These are phyloP conservation scores for Podila clonocystis DNA, from an alignment of 192 early-diverging fungal species.

Conservation along the genomic window DNA sequence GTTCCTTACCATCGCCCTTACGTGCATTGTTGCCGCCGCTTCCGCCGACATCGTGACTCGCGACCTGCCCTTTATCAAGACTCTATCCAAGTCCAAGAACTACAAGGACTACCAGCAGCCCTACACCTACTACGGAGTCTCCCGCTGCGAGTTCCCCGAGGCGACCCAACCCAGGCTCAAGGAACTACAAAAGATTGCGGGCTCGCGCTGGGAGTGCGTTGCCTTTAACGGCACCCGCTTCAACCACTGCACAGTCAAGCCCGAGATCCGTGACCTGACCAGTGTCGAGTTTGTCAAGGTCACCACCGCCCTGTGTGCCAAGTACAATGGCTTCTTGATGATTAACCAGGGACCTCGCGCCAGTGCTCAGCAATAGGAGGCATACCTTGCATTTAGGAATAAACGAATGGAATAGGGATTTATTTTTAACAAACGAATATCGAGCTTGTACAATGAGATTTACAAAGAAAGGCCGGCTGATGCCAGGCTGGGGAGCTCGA, in stretches of 20 bases:
- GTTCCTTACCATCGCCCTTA: background rate
- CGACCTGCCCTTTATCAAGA: conserved; percentile 5
- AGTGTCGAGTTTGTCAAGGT: background rate
- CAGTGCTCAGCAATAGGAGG: background rate
- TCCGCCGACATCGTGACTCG: background rate
- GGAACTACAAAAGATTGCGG: background rate
- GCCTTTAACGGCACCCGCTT: background rate
- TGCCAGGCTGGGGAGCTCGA: no score
- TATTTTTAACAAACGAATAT: no score
- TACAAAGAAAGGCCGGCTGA: no score
- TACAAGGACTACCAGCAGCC: background rate
- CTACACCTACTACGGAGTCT: background rate
- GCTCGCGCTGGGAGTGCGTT: background rate
- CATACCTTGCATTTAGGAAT: background rate
- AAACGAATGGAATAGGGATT: background rate
- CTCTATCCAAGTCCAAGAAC: background rate
- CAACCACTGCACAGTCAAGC: background rate
- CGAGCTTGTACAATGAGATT: no score
- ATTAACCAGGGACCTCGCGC: background rate
- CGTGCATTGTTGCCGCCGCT: background rate
- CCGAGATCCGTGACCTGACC: background rate
- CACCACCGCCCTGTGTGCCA: background rate
- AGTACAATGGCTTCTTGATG: conserved; percentile 1
- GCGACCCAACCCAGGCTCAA: background rate
- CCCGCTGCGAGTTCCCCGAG: background rate